A percentile compares a stretch with the other conserved stretches of the same genome.
Conservation (phyloP, 768 basidiomycete species). For the Naganishia kalamii region DNA sequence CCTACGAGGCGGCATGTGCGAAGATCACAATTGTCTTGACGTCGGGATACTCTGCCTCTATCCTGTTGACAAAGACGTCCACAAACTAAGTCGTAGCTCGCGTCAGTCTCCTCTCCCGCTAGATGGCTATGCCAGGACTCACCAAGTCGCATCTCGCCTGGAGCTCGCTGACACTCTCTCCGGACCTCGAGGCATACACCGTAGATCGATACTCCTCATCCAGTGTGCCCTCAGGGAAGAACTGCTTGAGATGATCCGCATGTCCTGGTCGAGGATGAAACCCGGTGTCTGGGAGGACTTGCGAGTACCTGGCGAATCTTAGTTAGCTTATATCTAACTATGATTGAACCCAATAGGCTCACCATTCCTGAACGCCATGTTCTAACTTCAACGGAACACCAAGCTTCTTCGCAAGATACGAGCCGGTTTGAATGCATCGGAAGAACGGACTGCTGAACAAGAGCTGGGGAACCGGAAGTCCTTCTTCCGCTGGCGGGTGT, state of each 20-base stretch:
- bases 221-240: slow-evolving; percentile 34
- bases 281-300: slow-evolving; percentile 34
- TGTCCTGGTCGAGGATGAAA: slow-evolving; percentile 42
- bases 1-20: slow-evolving; percentile 42
- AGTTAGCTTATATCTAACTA: too few species aligned
- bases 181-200: slow-evolving; percentile 39
- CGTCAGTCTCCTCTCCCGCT: neutral
- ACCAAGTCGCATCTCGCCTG: slow-evolving; percentile 27
- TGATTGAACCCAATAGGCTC: neutral
- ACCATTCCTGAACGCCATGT: slow-evolving; percentile 46
- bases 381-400: slow-evolving; percentile 31
- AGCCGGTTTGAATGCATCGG: slow-evolving; percentile 44
- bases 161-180: slow-evolving; percentile 39
- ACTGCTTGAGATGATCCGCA: slow-evolving; percentile 23
- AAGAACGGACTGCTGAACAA: slow-evolving; percentile 45
- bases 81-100: slow-evolving; percentile 23
- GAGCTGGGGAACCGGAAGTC: slow-evolving; percentile 37
- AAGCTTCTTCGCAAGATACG: slow-evolving; percentile 31
- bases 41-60: slow-evolving; percentile 35
- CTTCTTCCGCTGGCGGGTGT: slow-evolving; percentile 20
- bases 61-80: slow-evolving; percentile 33
- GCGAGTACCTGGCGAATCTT: slow-evolving; percentile 38
- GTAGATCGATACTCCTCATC: slow-evolving; percentile 36
- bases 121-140: neutral
- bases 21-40: slow-evolving; percentile 41